Base-by-base conservation (phyloP, 805 yeast genomes). In the Candida boidinii region DNA sequence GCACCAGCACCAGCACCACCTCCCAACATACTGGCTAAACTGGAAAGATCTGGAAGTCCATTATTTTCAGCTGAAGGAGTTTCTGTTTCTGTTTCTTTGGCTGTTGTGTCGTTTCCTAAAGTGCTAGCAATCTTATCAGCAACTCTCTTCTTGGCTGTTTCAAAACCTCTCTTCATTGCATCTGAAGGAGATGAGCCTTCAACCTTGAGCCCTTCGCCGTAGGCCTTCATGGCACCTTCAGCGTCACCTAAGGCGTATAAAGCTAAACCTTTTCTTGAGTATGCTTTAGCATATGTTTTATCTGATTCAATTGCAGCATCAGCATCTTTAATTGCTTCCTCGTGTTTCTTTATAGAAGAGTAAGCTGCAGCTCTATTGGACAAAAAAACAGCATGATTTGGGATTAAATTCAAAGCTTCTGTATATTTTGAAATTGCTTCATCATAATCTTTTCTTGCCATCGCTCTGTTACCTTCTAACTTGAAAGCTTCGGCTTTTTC, bases 311-410 rank as follows among this genome's bases (percentile, higher is more conserved):
- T 77, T 26, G 98, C 95, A 35, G 66, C 64, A 48, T 81, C 70
- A 19, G 97, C 95, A 56, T 92, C 98, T 28, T 64, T 64, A 26
- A 82, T 72, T 3, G 98, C 97, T 41, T 70, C 63, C 12, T 74
- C 80, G 52, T 83, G 88, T 39, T 86, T 65, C 41, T 75, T 70
- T 20, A 72, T 49, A 5, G 95, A 84, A 9, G 95, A 82, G 59
- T 83, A 77, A 3, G 97, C 97, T 27, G 98, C 98, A 11, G 98
- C 97, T 53, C 98, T 77, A 63, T 92, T 92, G 23, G 97, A 87
- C 40, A 72, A 74, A 58, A 79, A 92, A 15, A 92, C 84, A 13
- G 88, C 87, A 54, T 86, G 87, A 13, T 68, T 56, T 35, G 87
- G 76, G 43, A 76, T 67, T 39, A 79, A 58, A 17, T 60, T 73